Base-by-base conservation (phyloP, 371 early-diverging fungal species). In the Chytridiales sp. region DNA sequence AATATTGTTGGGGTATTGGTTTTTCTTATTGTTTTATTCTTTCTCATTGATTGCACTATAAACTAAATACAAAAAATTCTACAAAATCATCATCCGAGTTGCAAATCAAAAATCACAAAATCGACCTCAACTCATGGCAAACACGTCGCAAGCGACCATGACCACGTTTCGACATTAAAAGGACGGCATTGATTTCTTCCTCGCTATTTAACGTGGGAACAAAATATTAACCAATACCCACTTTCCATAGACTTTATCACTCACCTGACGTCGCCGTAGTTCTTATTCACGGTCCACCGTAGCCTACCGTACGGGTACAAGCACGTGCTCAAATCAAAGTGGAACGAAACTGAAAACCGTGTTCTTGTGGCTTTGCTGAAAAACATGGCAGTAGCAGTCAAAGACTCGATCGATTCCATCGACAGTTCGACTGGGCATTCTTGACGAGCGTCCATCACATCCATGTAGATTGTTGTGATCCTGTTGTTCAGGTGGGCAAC, bases 261-360 rank as follows among this genome's bases (percentile, higher is more conserved):
- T 32, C 19, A 56, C 57, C 57, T 56, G 47, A 56, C 26, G n/a
- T 27, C 21, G 5, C 57, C 57, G 36, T 56, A 46, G 19, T 46
- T 32, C 5, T n/a, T 47, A 2, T 21, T 9, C 5, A 56, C 47
- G 11, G 15, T 19, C 8, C 36, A n/a, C 19, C 36, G 6, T 13
- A 56, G 4, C 11, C 34, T 15, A 4, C 57, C 57, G 30, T 47
- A 29, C 26, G 57, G 57, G 36, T 56, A 56, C 17, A 29, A 17
- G 15, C 44, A n/a, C 11, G 44, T 26, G n/a, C n/a, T 26, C 44
- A 56, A 34, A 1, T 27, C 34, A 56, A 56, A 56, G 22, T 4
- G 5, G 47, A 56, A 56, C 36, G 11, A 19, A 9, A 56, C 57
- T 11, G 36, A n/a, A 29, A 56, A 56, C 9, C 57, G 57, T 13